Conservation (phyloP, 495 filamentous ascomycete genomes). For the Platismatia glauca region DNA sequence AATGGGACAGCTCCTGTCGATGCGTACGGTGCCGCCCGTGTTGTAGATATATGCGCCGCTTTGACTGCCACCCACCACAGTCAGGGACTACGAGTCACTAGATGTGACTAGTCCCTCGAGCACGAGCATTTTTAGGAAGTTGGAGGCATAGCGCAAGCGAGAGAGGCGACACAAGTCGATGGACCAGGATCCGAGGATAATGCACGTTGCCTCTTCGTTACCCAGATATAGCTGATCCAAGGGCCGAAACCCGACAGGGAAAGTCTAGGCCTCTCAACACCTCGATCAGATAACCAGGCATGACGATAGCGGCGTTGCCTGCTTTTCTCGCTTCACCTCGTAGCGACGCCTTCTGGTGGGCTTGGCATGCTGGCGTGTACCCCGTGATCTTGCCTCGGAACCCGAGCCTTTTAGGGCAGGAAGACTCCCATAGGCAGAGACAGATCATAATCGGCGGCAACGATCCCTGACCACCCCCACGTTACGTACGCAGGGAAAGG, state of each 20-base stretch:
- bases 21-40: not conserved
- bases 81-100: not conserved
- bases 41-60: not conserved
- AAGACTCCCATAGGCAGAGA: not conserved
- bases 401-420: not conserved
- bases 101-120: not conserved
- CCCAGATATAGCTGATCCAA: not conserved
- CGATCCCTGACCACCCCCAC: not conserved
- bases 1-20: not conserved
- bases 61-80: not conserved
- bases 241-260: not conserved
- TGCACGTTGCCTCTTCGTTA: not conserved
- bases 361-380: not conserved
- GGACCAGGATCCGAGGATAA: not conserved
- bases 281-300: not conserved
- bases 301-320: not conserved
- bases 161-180: not conserved
- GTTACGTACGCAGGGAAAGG: not conserved
- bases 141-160: not conserved
- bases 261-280: not conserved
- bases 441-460: not conserved
- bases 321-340: not conserved
- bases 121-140: too few species aligned
- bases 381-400: not conserved
- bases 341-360: not conserved